phyloP scores from a whole-genome alignment of 108 stramenopile genomes.

The Schizochytrium sp. region DNA sequence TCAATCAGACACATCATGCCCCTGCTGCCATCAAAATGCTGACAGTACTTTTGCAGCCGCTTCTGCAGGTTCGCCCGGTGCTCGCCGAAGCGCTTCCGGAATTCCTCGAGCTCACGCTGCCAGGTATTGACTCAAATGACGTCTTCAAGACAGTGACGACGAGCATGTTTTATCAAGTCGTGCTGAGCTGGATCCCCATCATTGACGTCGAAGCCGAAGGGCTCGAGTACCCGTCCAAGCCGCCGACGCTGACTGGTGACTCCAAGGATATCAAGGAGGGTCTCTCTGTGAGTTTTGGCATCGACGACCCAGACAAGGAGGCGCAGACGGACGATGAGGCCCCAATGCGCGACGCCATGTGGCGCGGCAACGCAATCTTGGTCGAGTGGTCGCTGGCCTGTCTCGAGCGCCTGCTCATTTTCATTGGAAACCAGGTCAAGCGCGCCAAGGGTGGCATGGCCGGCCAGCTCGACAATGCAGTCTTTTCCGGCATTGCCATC shows the following conservation, averaged over 20 bases:
- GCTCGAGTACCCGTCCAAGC: neutral
- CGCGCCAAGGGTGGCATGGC: neutral
- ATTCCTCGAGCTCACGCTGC: neutral
- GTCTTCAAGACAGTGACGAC: neutral
- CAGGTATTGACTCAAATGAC: constrained; percentile 6
- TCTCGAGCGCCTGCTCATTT: neutral
- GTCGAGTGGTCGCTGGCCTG: neutral
- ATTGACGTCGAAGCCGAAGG: neutral
- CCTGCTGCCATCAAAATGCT: neutral
- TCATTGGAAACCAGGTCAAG: neutral
- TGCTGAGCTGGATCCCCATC: constrained; percentile 14
- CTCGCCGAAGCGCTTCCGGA: neutral
- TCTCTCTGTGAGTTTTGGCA: neutral
- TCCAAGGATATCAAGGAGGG: neutral
- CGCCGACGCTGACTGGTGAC: neutral
- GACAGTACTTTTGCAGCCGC: neutral
- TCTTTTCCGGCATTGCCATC: neutral
- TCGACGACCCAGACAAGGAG: constrained; percentile 3
- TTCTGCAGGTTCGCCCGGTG: neutral
- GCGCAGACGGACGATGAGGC: neutral
- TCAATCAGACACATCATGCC: neutral
- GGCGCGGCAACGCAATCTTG: neutral
- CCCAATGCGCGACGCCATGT: constrained; percentile 2
- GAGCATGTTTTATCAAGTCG: constrained; percentile 1
- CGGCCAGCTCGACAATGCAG: neutral